These are phyloP conservation scores for Lagerstroemia speciosa DNA, from an alignment of 345 rosid genomes.

Conservation along the genomic window DNA sequence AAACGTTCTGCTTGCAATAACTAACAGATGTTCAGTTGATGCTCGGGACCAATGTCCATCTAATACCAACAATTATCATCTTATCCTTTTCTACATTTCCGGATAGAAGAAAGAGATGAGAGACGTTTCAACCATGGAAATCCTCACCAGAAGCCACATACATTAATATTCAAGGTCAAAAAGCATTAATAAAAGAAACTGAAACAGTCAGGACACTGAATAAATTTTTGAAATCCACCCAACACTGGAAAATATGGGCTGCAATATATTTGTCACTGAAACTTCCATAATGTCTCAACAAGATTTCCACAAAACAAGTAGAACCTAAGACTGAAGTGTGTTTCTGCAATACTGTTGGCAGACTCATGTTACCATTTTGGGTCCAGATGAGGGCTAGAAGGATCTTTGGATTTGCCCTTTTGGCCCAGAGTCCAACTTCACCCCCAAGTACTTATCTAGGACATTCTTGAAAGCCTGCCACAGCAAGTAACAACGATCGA, in stretches of 20 bases:
- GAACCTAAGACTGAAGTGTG: background rate
- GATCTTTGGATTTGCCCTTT: background rate
- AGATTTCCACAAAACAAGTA: background rate
- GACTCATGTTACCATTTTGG: background rate
- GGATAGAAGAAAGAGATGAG: no score
- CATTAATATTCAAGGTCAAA: background rate
- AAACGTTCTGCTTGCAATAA: background rate
- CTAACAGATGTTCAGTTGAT: background rate
- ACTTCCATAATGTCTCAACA: background rate
- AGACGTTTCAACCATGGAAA: no score
- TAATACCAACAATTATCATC: background rate
- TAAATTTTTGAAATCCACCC: background rate
- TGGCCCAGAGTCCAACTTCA: slow-evolving; percentile 17
- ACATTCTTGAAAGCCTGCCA: slow-evolving; percentile 65
- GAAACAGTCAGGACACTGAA: background rate
- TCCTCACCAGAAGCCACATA: no score
- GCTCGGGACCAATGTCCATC: background rate
- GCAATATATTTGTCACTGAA: background rate
- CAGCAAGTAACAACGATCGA: slow-evolving; percentile 2
- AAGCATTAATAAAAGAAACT: background rate
- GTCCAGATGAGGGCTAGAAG: background rate
- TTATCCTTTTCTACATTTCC: no score
- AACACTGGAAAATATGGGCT: background rate
- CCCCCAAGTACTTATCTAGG: slow-evolving; percentile 53
- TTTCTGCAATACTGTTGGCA: background rate